Evolutionary conservation across 371 early-diverging fungal species (phyloP).

Genomic region (Apophysomyces trapeziformis): DNA sequence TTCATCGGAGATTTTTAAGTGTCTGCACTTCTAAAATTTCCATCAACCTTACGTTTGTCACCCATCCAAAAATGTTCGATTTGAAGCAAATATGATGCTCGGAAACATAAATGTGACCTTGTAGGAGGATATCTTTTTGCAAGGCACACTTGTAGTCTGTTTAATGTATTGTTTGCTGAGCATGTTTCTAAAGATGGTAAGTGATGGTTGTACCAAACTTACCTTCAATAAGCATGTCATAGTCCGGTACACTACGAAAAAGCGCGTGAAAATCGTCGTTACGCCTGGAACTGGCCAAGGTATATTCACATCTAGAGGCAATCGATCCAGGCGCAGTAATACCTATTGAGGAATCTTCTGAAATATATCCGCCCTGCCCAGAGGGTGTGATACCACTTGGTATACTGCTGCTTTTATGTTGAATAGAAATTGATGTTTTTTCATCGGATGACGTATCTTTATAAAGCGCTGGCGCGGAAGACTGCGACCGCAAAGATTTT

Average conservation of each 20-base stretch:
- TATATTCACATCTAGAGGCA: conserved; percentile 5
- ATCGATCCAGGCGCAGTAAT: conserved; percentile 1
- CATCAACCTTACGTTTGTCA: conserved; percentile 71
- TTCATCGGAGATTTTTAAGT: background rate
- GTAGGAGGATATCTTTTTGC: conserved; percentile 91
- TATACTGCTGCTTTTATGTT: background rate
- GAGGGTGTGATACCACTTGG: background rate
- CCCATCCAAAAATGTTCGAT: conserved; percentile 96
- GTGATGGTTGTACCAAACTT: conserved; percentile 11
- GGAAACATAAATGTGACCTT: conserved; percentile 90
- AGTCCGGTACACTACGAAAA: conserved; percentile 57
- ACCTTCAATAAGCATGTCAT: conserved; percentile 60
- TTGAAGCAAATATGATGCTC: conserved; percentile 91
- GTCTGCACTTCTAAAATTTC: background rate
- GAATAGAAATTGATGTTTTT: background rate
- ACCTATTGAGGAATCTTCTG: background rate
- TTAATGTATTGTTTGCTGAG: conserved; percentile 24
- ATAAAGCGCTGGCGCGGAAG: background rate
- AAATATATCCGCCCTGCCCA: background rate
- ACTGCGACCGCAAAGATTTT: background rate
- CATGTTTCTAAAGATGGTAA: background rate
- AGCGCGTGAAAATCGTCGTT: conserved; percentile 55
- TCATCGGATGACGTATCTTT: background rate
- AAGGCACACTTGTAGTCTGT: conserved; percentile 87
- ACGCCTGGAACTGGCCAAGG: conserved; percentile 37